These are phyloP conservation scores for Helotiales sp. DNA, from an alignment of 2,329 filamentous ascomycete species.

Conservation along the genomic window DNA sequence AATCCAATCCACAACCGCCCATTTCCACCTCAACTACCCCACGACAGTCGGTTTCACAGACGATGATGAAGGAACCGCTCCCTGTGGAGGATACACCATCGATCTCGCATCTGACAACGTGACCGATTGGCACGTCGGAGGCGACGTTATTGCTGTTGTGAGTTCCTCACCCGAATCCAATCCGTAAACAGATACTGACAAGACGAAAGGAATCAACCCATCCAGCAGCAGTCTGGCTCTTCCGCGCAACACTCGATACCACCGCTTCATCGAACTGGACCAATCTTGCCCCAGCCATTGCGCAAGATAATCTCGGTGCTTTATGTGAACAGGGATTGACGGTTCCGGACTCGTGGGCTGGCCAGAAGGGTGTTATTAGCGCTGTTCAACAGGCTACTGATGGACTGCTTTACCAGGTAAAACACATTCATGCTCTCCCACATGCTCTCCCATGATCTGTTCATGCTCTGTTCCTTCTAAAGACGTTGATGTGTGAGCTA, in stretches of 20 bases:
- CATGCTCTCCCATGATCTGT: neutral
- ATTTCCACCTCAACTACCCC: slow-evolving; percentile 55
- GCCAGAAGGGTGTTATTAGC: slow-evolving; percentile 55
- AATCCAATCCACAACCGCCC: slow-evolving; percentile 43
- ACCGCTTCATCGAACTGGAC: slow-evolving; percentile 37
- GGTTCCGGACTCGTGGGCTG: slow-evolving; percentile 33
- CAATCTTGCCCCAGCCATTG: neutral
- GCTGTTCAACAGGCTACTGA: slow-evolving; percentile 54
- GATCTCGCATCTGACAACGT: slow-evolving; percentile 51
- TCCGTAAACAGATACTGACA: neutral
- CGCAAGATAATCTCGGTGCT: neutral
- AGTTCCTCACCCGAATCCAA: neutral
- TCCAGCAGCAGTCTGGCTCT: slow-evolving; percentile 54
- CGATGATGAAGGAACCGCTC: slow-evolving; percentile 44
- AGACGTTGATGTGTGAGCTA: neutral
- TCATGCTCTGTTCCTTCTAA: neutral
- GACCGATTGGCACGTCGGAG: slow-evolving; percentile 58
- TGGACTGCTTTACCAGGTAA: slow-evolving; percentile 57
- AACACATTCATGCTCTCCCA: neutral
- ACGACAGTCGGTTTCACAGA: slow-evolving; percentile 50
- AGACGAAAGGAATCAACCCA: slow-evolving; percentile 44
- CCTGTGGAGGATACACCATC: slow-evolving; percentile 56
- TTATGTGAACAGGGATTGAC: neutral
- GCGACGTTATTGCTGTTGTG: slow-evolving; percentile 48
- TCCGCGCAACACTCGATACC: slow-evolving; percentile 50